phyloP scores from a whole-genome alignment of 2,329 filamentous ascomycete species.

The Fusarium virguliforme region DNA sequence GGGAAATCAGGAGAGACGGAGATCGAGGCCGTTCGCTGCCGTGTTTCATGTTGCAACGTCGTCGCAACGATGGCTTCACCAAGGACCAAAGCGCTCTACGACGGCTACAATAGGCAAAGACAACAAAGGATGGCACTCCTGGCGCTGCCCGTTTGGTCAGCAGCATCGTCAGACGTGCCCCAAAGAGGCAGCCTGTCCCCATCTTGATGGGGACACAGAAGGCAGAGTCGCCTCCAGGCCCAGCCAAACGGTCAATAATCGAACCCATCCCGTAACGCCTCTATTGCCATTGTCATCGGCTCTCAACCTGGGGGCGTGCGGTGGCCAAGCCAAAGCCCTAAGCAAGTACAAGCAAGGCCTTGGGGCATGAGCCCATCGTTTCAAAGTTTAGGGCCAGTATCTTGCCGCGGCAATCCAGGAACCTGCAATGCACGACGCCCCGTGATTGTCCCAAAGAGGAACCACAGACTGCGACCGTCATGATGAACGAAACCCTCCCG shows the following conservation, averaged over 20 bases:
- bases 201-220: not conserved
- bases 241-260: conserved; percentile 18
- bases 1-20: conserved; percentile 17
- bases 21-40: conserved; percentile 32
- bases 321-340: conserved; percentile 1
- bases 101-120: conserved; percentile 16
- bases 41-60: conserved; percentile 38
- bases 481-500: conserved; percentile 10
- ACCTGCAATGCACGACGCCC: conserved; percentile 20
- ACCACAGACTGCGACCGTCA: not conserved
- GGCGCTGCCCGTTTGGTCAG: conserved; percentile 9
- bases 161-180: not conserved
- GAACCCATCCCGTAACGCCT: conserved; percentile 10
- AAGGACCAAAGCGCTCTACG: conserved; percentile 25
- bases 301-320: not conserved
- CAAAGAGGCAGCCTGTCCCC: not conserved
- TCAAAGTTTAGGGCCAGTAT: conserved; percentile 12
- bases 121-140: not conserved
- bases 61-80: conserved; percentile 12
- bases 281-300: not conserved
- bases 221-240: not conserved
- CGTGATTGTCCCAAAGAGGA: conserved; percentile 7
- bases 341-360: too few species aligned
- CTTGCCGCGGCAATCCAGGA: conserved; percentile 21
- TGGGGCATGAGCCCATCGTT: conserved; percentile 8